These are phyloP conservation scores for Artomyces pyxidatus DNA, from an alignment of 768 basidiomycete genomes.

Conservation along the genomic window DNA sequence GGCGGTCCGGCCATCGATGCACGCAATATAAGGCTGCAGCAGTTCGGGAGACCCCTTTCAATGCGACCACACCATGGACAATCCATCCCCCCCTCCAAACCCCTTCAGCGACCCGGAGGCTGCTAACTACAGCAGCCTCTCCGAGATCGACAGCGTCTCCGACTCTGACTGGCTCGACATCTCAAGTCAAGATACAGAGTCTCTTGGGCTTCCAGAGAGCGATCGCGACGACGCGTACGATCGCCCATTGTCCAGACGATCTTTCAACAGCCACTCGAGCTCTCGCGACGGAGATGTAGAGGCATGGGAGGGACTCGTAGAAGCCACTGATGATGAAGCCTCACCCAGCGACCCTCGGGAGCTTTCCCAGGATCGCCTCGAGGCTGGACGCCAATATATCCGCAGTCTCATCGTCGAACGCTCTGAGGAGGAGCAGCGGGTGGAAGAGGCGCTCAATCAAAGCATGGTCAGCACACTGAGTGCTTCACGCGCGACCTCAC, in stretches of 20 bases:
- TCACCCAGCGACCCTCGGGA: slow-evolving; percentile 14
- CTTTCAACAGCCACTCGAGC: slow-evolving; percentile 62
- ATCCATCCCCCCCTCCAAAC: slow-evolving; percentile 14
- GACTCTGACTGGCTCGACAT: slow-evolving; percentile 86
- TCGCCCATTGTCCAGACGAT: slow-evolving; percentile 54
- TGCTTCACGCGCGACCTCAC: slow-evolving; percentile 60
- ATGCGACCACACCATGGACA: slow-evolving; percentile 14
- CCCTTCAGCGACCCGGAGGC: slow-evolving; percentile 22
- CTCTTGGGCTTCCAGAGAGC: slow-evolving; percentile 50
- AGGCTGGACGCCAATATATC: slow-evolving; percentile 2
- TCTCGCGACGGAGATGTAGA: slow-evolving; percentile 64
- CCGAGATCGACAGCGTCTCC: slow-evolving; percentile 59
- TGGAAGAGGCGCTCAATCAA: slow-evolving; percentile 72
- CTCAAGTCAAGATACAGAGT: slow-evolving; percentile 62
- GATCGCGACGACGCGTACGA: slow-evolving; percentile 50
- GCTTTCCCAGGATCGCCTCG: slow-evolving; percentile 16
- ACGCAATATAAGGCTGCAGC: slow-evolving; percentile 8
- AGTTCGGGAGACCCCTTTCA: slow-evolving; percentile 11
- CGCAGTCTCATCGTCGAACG: not conserved
- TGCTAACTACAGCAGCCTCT: slow-evolving; percentile 32
- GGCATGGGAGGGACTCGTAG: slow-evolving; percentile 72
- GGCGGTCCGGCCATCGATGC: slow-evolving; percentile 15
- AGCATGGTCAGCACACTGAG: slow-evolving; percentile 76
- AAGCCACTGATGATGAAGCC: slow-evolving; percentile 49
- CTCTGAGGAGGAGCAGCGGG: slow-evolving; percentile 54